Conservation (phyloP, 768 basidiomycete species). For the Phlebiopsis flavidoalba region DNA sequence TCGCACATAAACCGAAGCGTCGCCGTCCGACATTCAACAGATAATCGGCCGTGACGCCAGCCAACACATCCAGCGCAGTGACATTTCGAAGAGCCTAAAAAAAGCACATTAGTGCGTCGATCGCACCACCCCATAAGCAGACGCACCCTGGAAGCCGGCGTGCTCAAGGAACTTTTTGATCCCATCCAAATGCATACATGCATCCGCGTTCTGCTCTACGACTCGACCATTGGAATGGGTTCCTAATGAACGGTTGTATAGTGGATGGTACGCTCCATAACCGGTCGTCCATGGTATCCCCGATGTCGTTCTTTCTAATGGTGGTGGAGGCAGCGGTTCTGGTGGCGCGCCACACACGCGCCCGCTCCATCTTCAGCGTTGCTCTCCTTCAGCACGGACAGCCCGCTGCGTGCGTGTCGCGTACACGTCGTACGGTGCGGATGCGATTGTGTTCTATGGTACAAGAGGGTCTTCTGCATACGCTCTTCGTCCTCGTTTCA, state of each 20-base stretch:
- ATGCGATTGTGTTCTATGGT: slow-evolving; percentile 75
- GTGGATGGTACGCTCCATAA: slow-evolving; percentile 46
- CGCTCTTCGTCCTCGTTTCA: slow-evolving; percentile 22
- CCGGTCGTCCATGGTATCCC: slow-evolving; percentile 45
- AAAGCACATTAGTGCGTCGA: background rate
- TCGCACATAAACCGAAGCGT: slow-evolving; percentile 81
- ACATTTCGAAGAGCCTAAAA: slow-evolving; percentile 67
- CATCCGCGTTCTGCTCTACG: slow-evolving; percentile 52
- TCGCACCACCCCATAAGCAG: slow-evolving; percentile 5
- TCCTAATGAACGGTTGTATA: too few relatives aligned
- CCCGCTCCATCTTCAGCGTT: slow-evolving; percentile 20
- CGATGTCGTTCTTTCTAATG: slow-evolving; percentile 28
- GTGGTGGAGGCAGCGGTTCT: background rate
- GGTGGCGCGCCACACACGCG: slow-evolving; percentile 1
- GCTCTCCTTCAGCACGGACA: slow-evolving; percentile 48
- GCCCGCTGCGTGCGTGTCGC: slow-evolving; percentile 70
- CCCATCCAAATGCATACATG: slow-evolving; percentile 69
- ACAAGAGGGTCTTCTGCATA: slow-evolving; percentile 42
- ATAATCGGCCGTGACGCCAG: slow-evolving; percentile 76
- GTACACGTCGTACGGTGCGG: slow-evolving; percentile 64
- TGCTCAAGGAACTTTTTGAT: slow-evolving; percentile 76
- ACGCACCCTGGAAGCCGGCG: slow-evolving; percentile 84
- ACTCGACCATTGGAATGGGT: too few relatives aligned
- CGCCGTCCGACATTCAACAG: slow-evolving; percentile 78
- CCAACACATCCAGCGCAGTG: slow-evolving; percentile 74